Conservation (phyloP, 805 yeast genomes). For the Lachancea cidri region DNA sequence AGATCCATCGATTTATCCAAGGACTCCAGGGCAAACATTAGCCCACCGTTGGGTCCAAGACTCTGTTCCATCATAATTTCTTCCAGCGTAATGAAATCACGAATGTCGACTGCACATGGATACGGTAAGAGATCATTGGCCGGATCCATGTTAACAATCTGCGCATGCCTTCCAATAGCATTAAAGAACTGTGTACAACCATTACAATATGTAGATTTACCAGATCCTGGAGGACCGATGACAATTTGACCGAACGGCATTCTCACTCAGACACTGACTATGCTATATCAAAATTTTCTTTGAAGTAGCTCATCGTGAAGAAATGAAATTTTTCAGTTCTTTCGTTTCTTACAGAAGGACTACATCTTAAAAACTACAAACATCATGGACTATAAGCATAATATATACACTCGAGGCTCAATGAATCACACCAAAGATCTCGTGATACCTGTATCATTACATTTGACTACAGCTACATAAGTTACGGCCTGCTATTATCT, state of each 20-base stretch:
- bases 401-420: too few relatives aligned
- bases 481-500: too few relatives aligned
- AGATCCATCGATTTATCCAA: slow-evolving; percentile 52
- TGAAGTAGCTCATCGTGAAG: not conserved
- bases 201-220: slow-evolving; percentile 90
- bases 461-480: too few relatives aligned
- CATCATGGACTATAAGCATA: too few relatives aligned
- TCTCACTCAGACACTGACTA: too few relatives aligned
- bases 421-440: too few relatives aligned
- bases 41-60: slow-evolving; percentile 85
- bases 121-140: slow-evolving; percentile 73
- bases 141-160: slow-evolving; percentile 88
- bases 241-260: slow-evolving; percentile 84
- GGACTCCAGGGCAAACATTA: slow-evolving; percentile 80
- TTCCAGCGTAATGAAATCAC: slow-evolving; percentile 71
- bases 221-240: slow-evolving; percentile 98
- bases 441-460: too few relatives aligned
- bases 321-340: not conserved
- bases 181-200: slow-evolving; percentile 90
- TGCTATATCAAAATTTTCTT: too few relatives aligned
- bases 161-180: slow-evolving; percentile 86
- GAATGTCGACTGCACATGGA: slow-evolving; percentile 69
- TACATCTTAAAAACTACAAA: too few relatives aligned
- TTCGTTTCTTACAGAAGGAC: not conserved
- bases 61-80: slow-evolving; percentile 69